phyloP scores from a whole-genome alignment of 805 yeast species.

The Cyberlindnera mrakii region DNA sequence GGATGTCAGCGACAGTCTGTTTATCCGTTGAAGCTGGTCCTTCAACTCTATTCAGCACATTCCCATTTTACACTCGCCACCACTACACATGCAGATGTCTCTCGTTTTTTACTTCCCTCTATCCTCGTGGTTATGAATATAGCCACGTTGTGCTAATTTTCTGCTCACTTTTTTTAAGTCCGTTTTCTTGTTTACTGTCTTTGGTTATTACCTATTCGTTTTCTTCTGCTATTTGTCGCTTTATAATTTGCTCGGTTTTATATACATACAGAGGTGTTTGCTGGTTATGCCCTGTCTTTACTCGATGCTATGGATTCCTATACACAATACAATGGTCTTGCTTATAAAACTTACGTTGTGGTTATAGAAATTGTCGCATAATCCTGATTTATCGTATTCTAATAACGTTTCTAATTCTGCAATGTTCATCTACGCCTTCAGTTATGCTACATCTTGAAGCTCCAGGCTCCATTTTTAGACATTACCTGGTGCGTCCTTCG shows the following conservation, averaged over 20 bases:
- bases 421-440: too few relatives aligned
- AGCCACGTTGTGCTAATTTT: background rate
- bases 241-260: background rate
- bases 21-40: constrained; percentile 7
- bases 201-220: too few relatives aligned
- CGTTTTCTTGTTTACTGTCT: background rate
- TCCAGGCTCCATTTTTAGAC: too few relatives aligned
- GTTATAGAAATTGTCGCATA: too few relatives aligned
- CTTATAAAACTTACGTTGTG: too few relatives aligned
- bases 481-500: too few relatives aligned
- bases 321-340: background rate
- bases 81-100: background rate
- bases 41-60: background rate
- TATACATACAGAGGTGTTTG: background rate
- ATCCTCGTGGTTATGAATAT: too few relatives aligned
- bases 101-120: too few relatives aligned
- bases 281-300: too few relatives aligned
- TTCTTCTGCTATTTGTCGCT: background rate
- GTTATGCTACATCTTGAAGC: too few relatives aligned
- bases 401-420: too few relatives aligned
- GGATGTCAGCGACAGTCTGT: constrained; percentile 9
- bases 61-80: background rate
- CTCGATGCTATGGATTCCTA: background rate
- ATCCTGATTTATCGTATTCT: too few relatives aligned
- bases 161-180: background rate